Evolutionary conservation across 2,329 filamentous ascomycete species (phyloP).

Genomic region (Alternaria tenuissima): DNA sequence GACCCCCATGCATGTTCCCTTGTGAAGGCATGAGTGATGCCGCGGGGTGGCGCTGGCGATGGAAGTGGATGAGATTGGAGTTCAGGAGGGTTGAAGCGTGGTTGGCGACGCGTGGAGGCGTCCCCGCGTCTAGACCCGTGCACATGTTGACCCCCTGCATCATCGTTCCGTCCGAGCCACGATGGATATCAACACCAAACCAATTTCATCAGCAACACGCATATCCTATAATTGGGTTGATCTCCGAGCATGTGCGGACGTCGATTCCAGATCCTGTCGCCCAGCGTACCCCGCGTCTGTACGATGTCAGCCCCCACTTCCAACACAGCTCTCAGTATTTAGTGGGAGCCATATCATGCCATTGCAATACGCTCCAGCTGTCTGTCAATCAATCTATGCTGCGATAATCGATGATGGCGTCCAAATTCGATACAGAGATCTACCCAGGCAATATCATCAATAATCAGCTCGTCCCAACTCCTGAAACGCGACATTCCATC

Average conservation of each 20-base stretch:
- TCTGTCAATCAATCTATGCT: too few species aligned
- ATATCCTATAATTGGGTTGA: background rate
- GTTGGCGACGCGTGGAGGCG: background rate
- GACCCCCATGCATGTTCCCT: background rate
- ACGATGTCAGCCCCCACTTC: background rate
- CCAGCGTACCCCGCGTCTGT: background rate
- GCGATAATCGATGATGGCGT: background rate
- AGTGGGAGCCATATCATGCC: background rate
- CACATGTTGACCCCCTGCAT: background rate
- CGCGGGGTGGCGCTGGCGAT: background rate
- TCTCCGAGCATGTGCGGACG: background rate
- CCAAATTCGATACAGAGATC: slow-evolving; percentile 11
- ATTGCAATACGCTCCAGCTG: background rate
- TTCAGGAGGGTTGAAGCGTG: background rate
- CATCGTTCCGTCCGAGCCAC: background rate
- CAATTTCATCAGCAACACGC: background rate
- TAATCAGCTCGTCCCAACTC: slow-evolving; percentile 54
- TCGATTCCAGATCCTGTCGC: background rate
- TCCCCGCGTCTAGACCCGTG: background rate
- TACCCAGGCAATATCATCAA: slow-evolving; percentile 58
- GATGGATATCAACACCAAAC: background rate
- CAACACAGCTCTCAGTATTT: background rate
- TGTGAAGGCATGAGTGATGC: background rate
- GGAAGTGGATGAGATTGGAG: background rate
- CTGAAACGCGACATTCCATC: slow-evolving; percentile 55